Evolutionary conservation across 2,329 filamentous ascomycete genomes (phyloP), one percentile per base, ranked within the genome.

Genomic region (Fusarium camptoceras): DNA sequence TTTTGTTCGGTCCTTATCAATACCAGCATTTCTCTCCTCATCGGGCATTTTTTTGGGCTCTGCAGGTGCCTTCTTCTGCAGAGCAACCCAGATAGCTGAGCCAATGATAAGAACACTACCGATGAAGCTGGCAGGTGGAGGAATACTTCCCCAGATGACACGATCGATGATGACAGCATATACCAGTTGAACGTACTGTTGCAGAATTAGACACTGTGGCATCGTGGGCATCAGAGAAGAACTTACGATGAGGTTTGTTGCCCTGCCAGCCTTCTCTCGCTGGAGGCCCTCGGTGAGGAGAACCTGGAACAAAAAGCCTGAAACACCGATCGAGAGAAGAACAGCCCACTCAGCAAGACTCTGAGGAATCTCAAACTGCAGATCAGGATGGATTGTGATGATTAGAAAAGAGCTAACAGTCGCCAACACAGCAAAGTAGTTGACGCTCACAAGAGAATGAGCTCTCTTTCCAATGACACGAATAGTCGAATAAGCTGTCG

Each of bases 221-320:
- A 2, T 7, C 5, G 3, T 0, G 0, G 0, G 10, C 1, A 5
- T 1, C 1, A 8, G 3, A 7, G 2, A 28, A 5, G 18, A 25
- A 22, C 73, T n/a, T 66, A 78, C 76, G 1, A 78, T 78, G 0
- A 78, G 73, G 44, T 78, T 78, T 0, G 77, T 78, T 12, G 77
- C 77, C 34, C 77, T 61, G 1, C 77, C 77, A 6, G 76, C 77
- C 55, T 91, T 92, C 66, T 93, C 91, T 69, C 92, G 87, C 56
- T 92, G 82, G 34, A 96, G 78, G 0, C 92, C 92, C 11, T 90
- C 89, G 0, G 93, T 94, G 1, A 95, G 81, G 9, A 94, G 83
- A 57, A 93, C 92, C 82, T 95, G 93, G 80, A 94, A 88, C n/a
- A 92, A 75, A 73, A 95, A 94, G 0, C 92, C 93, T 34, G 89